These are phyloP conservation scores for Ceriops decandra DNA, from an alignment of 345 rosid species.

Conservation along the genomic window DNA sequence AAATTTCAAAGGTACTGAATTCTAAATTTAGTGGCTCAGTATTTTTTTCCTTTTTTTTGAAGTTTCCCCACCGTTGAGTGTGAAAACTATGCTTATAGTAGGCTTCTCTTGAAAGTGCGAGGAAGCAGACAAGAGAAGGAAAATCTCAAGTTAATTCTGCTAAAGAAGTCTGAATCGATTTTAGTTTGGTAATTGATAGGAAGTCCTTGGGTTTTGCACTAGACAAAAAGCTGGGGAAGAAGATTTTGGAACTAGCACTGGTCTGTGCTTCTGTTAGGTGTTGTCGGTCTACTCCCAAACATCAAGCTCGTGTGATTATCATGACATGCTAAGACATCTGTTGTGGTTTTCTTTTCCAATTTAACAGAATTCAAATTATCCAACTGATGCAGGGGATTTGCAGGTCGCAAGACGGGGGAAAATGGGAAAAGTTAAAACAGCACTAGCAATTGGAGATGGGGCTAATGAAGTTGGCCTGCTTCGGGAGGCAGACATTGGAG, in stretches of 20 bases:
- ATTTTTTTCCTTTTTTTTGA: neutral
- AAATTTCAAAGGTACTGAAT: conserved; percentile 43
- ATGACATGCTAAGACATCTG: neutral
- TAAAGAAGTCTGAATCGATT: conserved; percentile 26
- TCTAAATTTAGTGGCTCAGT: neutral
- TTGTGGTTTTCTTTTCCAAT: neutral
- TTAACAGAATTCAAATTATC: too few species aligned
- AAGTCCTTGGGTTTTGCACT: conserved; percentile 65
- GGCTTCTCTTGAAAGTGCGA: conserved; percentile 56
- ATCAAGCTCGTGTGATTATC: conserved; percentile 83
- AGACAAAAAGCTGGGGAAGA: conserved; percentile 37
- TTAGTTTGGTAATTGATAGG: conserved; percentile 84
- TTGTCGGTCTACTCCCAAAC: conserved; percentile 86
- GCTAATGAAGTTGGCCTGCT: conserved; percentile 96
- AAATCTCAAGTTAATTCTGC: conserved; percentile 26
- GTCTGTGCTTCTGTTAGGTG: conserved; percentile 72
- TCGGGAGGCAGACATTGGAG: conserved; percentile 95
- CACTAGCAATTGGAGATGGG: conserved; percentile 86
- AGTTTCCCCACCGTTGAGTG: conserved; percentile 1
- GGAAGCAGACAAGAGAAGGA: conserved; percentile 45
- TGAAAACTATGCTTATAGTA: conserved; percentile 21
- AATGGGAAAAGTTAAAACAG: conserved; percentile 47
- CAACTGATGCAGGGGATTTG: conserved; percentile 35
- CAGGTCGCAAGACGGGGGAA: conserved; percentile 90
- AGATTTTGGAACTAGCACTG: conserved; percentile 59